A percentile compares a stretch with the other conserved stretches of the same genome.
Conservation (phyloP, 495 filamentous ascomycete genomes). For the Hypoxylon fragiforme region DNA sequence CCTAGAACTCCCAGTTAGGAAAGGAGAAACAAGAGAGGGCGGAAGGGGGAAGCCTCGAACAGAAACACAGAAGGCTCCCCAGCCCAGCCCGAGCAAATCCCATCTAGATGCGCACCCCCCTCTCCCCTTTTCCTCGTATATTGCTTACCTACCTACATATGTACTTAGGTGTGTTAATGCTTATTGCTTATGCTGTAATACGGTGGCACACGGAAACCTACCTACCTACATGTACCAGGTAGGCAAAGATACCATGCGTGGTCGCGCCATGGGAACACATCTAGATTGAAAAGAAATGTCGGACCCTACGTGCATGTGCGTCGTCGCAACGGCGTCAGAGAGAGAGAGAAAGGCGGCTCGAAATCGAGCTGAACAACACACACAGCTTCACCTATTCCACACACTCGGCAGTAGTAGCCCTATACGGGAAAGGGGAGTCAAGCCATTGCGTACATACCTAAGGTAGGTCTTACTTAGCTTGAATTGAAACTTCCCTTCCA, state of each 20-base stretch:
- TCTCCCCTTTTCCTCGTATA: constrained; percentile 13
- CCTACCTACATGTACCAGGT: background rate
- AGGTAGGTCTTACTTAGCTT: too few relatives aligned
- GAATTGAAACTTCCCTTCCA: too few relatives aligned
- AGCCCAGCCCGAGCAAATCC: background rate
- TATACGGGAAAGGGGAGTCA: too few relatives aligned
- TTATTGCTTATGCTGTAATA: constrained; percentile 18
- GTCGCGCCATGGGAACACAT: background rate
- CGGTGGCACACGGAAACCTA: constrained; percentile 5
- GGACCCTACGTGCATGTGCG: constrained; percentile 6
- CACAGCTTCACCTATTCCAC: too few relatives aligned
- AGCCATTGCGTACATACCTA: too few relatives aligned
- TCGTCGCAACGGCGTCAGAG: background rate
- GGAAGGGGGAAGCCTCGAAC: too few relatives aligned
- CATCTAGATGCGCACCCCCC: background rate
- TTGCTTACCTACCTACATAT: constrained; percentile 13
- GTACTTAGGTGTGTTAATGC: too few relatives aligned
- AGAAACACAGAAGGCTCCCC: background rate
- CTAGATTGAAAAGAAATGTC: background rate
- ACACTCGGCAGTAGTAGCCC: too few relatives aligned
- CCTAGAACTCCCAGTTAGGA: background rate
- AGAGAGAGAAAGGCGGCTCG: background rate
- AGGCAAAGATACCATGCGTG: background rate
- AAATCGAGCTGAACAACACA: background rate
- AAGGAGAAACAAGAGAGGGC: too few relatives aligned